Evolutionary conservation across 345 rosid genomes (phyloP).

Genomic region (Physaria fendleri): DNA sequence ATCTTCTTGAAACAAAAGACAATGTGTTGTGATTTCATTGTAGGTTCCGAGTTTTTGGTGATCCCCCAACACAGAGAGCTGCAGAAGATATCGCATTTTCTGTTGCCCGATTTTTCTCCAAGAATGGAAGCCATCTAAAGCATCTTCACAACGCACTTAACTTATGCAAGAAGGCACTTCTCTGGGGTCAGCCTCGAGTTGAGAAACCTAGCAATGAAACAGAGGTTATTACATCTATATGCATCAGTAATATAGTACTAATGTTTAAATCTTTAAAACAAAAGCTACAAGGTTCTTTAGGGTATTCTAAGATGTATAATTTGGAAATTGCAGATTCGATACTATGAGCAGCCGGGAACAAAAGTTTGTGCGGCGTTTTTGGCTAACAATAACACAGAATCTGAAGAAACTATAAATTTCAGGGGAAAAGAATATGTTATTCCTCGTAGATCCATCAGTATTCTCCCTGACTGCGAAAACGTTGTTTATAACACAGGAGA

Average conservation of each 20-base stretch:
- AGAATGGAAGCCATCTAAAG: constrained; percentile 76
- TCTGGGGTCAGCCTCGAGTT: constrained; percentile 44
- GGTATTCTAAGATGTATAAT: too few relatives aligned
- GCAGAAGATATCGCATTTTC: constrained; percentile 77
- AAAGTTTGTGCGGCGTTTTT: constrained; percentile 72
- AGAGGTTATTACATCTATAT: constrained; percentile 40
- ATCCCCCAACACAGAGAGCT: constrained; percentile 47
- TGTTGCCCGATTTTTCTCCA: constrained; percentile 75
- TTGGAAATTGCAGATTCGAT: constrained; percentile 40
- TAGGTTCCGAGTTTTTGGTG: constrained; percentile 61
- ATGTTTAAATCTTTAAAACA: constrained; percentile 21
- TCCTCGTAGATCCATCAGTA: constrained; percentile 68
- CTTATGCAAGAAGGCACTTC: constrained; percentile 64
- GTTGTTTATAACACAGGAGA: constrained; percentile 53
- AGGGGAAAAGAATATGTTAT: constrained; percentile 43
- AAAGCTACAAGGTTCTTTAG: not conserved
- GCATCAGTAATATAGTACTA: constrained; percentile 13
- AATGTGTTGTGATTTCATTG: constrained; percentile 12
- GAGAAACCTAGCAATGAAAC: constrained; percentile 30
- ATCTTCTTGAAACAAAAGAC: not conserved
- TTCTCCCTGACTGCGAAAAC: constrained; percentile 86
- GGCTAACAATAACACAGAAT: constrained; percentile 56
- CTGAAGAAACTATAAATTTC: constrained; percentile 38
- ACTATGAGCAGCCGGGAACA: constrained; percentile 47
- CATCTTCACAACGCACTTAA: constrained; percentile 69